A percentile compares a stretch with the other conserved stretches of the same genome.
Conservation (phyloP, 768 basidiomycete species). For the Punctularia strigosozonata region DNA sequence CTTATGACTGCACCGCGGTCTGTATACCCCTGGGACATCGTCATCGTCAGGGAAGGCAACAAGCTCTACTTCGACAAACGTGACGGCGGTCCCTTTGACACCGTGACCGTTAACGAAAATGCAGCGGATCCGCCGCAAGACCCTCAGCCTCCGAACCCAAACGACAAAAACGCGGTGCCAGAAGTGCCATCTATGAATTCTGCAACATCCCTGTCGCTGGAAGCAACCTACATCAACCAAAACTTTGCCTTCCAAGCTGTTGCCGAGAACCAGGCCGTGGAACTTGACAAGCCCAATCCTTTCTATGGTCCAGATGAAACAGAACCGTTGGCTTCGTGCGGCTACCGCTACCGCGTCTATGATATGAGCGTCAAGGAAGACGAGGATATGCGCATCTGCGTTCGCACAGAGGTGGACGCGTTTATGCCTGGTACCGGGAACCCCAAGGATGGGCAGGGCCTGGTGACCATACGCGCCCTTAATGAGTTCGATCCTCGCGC, state of each 20-base stretch:
- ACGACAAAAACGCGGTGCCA: slow-evolving; percentile 48
- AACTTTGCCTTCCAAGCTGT: slow-evolving; percentile 97
- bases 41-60: slow-evolving; percentile 87
- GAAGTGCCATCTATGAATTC: slow-evolving; percentile 86
- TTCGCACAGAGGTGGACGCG: slow-evolving; percentile 95
- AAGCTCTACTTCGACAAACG: slow-evolving; percentile 96
- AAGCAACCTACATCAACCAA: slow-evolving; percentile 98
- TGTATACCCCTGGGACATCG: slow-evolving; percentile 98
- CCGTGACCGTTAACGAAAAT: slow-evolving; percentile 97
- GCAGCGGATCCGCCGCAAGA: slow-evolving; percentile 90
- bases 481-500: slow-evolving; percentile 95
- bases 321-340: slow-evolving; percentile 90
- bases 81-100: slow-evolving; percentile 94
- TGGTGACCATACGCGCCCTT: slow-evolving; percentile 86
- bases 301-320: slow-evolving; percentile 93
- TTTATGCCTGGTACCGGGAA: slow-evolving; percentile 54
- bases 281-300: slow-evolving; percentile 83
- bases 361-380: slow-evolving; percentile 86
- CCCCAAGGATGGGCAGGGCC: slow-evolving; percentile 57
- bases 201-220: slow-evolving; percentile 85
- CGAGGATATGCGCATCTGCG: slow-evolving; percentile 82
- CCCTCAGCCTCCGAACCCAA: slow-evolving; percentile 64
- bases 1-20: slow-evolving; percentile 95
- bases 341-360: slow-evolving; percentile 92
- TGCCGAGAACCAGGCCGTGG: slow-evolving; percentile 53